Percentiles rank a stretch among this genome's conserved stretches.
Evolutionary conservation across 345 rosid genomes (phyloP).

Genomic region (Mercurialis annua): DNA sequence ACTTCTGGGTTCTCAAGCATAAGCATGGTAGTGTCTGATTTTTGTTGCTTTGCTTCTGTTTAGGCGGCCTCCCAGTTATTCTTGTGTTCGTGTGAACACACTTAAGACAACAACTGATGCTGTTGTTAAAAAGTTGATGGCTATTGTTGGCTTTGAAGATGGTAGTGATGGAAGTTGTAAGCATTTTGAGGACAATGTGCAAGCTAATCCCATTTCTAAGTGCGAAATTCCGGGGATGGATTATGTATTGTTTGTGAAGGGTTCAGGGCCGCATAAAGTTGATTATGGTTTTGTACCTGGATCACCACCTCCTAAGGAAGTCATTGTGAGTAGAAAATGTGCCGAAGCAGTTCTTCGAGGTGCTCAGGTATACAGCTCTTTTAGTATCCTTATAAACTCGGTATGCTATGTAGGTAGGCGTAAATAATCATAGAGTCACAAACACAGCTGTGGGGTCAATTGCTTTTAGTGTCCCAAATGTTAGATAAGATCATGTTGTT

Average conservation of each 20-base stretch:
- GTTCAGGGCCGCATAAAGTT: slow-evolving; percentile 79
- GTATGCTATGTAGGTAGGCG: background rate
- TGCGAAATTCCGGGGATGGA: slow-evolving; percentile 78
- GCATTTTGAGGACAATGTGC: slow-evolving; percentile 19
- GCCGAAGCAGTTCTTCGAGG: slow-evolving; percentile 99
- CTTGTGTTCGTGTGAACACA: slow-evolving; percentile 84
- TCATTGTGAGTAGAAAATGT: slow-evolving; percentile 93
- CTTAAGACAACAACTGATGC: slow-evolving; percentile 63
- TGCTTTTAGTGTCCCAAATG: background rate
- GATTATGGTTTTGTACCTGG: slow-evolving; percentile 52
- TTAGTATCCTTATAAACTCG: background rate
- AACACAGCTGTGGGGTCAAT: background rate
- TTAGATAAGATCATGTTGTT: background rate
- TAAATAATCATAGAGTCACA: background rate
- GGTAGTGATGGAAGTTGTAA: background rate
- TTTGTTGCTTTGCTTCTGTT: background rate
- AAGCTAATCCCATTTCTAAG: slow-evolving; percentile 38
- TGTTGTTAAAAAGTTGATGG: slow-evolving; percentile 61
- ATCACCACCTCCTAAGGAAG: slow-evolving; percentile 75
- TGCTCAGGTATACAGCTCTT: slow-evolving; percentile 66
- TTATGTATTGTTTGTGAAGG: slow-evolving; percentile 76
- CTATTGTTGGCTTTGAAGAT: slow-evolving; percentile 33
- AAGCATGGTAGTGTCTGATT: background rate
- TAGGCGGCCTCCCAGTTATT: slow-evolving; percentile 83
- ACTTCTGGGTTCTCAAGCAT: background rate